Base-by-base conservation (phyloP, 1,284 basidiomycete species). In the Taiwanofungus camphoratus region DNA sequence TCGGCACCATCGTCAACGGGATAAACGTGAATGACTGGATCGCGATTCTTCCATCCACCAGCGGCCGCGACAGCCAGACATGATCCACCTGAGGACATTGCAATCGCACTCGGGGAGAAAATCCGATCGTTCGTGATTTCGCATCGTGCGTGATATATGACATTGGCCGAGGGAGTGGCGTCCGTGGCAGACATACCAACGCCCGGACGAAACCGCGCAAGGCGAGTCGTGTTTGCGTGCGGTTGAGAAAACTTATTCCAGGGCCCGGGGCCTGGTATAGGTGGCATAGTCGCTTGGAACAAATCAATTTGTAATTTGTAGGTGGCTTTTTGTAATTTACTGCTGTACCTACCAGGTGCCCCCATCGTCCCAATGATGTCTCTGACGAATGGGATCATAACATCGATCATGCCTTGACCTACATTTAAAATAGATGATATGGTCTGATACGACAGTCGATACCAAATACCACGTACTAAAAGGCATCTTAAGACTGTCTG, bases 31-130 rank as follows among this genome's bases (percentile, higher is more conserved):
- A 69, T 44, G 9, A 49, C 37, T 0, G 69, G 66, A 5, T 58
- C 54, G 23, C 64, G 60, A 31, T 62, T 55, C 50, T 68, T 71
- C 49, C 55, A 70, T 4, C 69, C 68, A 7, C 62, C 60, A 12
- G 54, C 55, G 5, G 50, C 41, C 2, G 53, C 30, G 12, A 65
- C 30, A 0, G 60, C 56, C 8, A 71, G 44, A 35, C 59, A 62
- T 3, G 55, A 50, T 0, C 58, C 61, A 16, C 46, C 52, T 1
- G 54, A 31, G 9, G 64, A 63, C 1, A 67, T 41, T 13, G 39
- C 33, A 37, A 68, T 42, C 11, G 40, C 40, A 11, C 50, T 45
- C 5, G 64, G 61, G 1, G 23, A 5, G 19, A 22, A 12, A 19
- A 59, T 56, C 3, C 35, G 24, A 12, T 55, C 51, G 38, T 46